Conservation (phyloP, 768 basidiomycete genomes). For the Pleurotus salmoneostramineus region DNA sequence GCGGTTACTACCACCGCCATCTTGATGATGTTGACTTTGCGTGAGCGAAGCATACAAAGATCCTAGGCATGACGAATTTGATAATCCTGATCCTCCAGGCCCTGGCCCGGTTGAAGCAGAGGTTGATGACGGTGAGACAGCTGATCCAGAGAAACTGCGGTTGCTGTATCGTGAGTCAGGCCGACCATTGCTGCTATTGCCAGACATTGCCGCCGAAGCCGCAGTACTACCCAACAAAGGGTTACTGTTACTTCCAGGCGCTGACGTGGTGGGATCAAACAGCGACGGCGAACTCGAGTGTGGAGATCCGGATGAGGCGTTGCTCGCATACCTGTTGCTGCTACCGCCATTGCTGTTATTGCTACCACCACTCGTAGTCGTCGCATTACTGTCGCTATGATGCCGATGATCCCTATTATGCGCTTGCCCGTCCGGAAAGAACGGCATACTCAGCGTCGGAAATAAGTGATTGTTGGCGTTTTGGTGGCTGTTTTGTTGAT, state of each 20-base stretch:
- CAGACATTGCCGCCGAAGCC: neutral
- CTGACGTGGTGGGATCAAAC: constrained; percentile 15
- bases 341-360: neutral
- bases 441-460: constrained; percentile 55
- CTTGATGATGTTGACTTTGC: too few species aligned
- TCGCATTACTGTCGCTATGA: too few species aligned
- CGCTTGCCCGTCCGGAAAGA: constrained; percentile 39
- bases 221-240: neutral
- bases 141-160: constrained; percentile 2
- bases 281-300: constrained; percentile 21
- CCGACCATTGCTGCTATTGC: neutral
- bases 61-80: too few species aligned
- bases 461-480: constrained; percentile 27
- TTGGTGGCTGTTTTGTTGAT: neutral
- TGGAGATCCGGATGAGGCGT: constrained; percentile 26
- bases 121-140: neutral
- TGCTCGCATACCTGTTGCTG: constrained; percentile 18
- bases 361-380: too few species aligned
- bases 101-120: neutral
- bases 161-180: constrained; percentile 3
- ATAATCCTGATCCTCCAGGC: too few species aligned
- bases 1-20: neutral
- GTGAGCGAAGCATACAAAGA: too few species aligned
- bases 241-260: neutral
- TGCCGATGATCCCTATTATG: constrained; percentile 14